Evolutionary conservation across 768 basidiomycete species (phyloP), one percentile per base, ranked within the genome.

Genomic region (Naganishia randhawae): DNA sequence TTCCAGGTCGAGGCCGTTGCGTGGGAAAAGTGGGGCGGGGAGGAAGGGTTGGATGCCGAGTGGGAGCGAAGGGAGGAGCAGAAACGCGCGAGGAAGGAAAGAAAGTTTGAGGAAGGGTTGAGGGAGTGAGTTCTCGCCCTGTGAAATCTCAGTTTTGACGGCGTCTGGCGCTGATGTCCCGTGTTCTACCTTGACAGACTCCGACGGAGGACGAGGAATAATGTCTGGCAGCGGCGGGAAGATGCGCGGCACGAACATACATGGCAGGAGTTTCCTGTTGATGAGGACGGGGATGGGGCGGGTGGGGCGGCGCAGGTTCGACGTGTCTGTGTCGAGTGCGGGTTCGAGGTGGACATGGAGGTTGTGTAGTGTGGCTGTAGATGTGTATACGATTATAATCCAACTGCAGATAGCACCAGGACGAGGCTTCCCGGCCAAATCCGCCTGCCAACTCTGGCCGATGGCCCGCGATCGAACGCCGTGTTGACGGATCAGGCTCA

Each of bases 21-120:
- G 5, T 96, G 89, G 89, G 88, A 90, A 77, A 99, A 99, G 81
- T 99, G 96, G 96, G 94, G 92, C 0, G 90, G 92, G 1, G 85
- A 91, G 10, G 93, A 96, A 78, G 91, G 86, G 11, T 80, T 99
- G 54, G 95, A 98, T 74, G 85, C 84, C 7, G 95, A 97, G 76
- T 98, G 87, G 79, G 88, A 90, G 73, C 83, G 84, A 37, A 85
- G 94, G 63, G 85, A 85, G 63, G 84, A 83, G 25, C 91, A 90
- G 75, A 95, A 93, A 83, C 89, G 88, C 76, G 88, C 88, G 75
- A 90, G 91, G 80, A 90, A 91, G 83, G 90, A 90, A 73, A 91
- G 87, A 78, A 98, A 99, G 77, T 98, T 98, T 72, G 94, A 96
- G 76, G 87, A 94, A 73, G 86, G 91, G 50, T 81, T 99, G 66